These are phyloP conservation scores for Collybia sp. DNA, from an alignment of 768 basidiomycete species.

Conservation along the genomic window DNA sequence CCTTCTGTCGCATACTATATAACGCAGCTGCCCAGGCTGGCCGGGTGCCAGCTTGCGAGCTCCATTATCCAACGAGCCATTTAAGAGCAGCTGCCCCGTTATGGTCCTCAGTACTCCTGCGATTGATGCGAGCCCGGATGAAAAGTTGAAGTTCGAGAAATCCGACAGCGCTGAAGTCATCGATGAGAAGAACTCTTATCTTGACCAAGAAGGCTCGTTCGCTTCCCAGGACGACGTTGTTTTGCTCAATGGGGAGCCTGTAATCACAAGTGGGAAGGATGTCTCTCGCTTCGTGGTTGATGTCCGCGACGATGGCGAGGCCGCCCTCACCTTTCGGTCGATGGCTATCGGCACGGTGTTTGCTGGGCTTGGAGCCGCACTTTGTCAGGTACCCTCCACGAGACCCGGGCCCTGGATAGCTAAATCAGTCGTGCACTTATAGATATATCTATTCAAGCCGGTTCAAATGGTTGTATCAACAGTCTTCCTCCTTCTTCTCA, in stretches of 20 bases:
- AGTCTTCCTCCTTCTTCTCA: conserved; percentile 52
- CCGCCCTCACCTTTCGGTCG: conserved; percentile 52
- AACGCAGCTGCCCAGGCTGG: too few species aligned
- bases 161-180: conserved; percentile 13
- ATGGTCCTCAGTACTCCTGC: too few species aligned
- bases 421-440: not conserved
- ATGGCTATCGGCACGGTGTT: conserved; percentile 50
- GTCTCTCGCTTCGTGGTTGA: conserved; percentile 54
- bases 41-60: too few species aligned
- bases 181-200: conserved; percentile 11
- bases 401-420: not conserved
- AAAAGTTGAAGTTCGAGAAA: conserved; percentile 6
- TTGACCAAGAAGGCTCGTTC: not conserved
- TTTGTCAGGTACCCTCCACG: conserved; percentile 41
- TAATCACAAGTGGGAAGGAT: conserved; percentile 41
- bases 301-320: conserved; percentile 52
- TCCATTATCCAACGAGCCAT: too few species aligned
- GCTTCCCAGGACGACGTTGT: conserved; percentile 22
- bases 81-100: too few species aligned
- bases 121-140: too few species aligned
- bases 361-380: conserved; percentile 54
- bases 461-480: conserved; percentile 44
- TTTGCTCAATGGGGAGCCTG: conserved; percentile 32
- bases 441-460: conserved; percentile 63
- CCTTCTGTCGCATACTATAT: too few species aligned